A percentile compares a stretch with the other conserved stretches of the same genome.
Conservation (phyloP, 1,139 yeast species). For the Pichia sp. region DNA sequence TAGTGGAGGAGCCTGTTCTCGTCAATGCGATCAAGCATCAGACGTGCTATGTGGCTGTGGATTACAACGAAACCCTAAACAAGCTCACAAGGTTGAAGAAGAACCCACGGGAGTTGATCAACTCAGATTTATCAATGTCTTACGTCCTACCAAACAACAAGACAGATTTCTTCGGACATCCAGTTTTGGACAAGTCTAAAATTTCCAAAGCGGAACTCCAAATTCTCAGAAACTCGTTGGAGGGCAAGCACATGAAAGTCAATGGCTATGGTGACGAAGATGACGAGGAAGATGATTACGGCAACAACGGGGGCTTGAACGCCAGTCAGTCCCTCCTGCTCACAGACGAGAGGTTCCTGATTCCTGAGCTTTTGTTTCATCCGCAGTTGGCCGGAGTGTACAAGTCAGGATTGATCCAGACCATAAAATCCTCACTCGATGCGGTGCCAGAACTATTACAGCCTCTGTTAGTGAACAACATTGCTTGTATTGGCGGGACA, state of each 20-base stretch:
- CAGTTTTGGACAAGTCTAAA: slow-evolving; percentile 34
- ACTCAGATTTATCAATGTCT: slow-evolving; percentile 40
- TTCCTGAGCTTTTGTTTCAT: slow-evolving; percentile 82
- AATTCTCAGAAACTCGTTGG: slow-evolving; percentile 9
- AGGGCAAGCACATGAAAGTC: background rate
- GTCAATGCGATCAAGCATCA: slow-evolving; percentile 83
- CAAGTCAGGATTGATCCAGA: slow-evolving; percentile 67
- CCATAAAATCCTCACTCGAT: slow-evolving; percentile 66
- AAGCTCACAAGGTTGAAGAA: slow-evolving; percentile 31
- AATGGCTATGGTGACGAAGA: slow-evolving; percentile 9
- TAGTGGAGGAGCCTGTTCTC: slow-evolving; percentile 82
- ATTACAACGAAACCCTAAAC: slow-evolving; percentile 58
- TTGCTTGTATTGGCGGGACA: slow-evolving; percentile 80
- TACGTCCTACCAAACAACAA: slow-evolving; percentile 86
- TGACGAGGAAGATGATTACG: slow-evolving; percentile 32
- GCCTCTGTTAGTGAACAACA: slow-evolving; percentile 76
- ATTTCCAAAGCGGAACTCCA: slow-evolving; percentile 6
- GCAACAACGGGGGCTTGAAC: background rate
- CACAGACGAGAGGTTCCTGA: slow-evolving; percentile 77
- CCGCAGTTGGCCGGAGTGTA: slow-evolving; percentile 81
- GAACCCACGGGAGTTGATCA: slow-evolving; percentile 12
- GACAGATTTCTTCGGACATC: slow-evolving; percentile 65
- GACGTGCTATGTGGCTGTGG: slow-evolving; percentile 66
- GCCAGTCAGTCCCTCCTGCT: slow-evolving; percentile 55
- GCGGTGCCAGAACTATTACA: slow-evolving; percentile 70